Evolutionary conservation across 2,329 filamentous ascomycete species (phyloP).

Genomic region (Colletotrichum filicis): DNA sequence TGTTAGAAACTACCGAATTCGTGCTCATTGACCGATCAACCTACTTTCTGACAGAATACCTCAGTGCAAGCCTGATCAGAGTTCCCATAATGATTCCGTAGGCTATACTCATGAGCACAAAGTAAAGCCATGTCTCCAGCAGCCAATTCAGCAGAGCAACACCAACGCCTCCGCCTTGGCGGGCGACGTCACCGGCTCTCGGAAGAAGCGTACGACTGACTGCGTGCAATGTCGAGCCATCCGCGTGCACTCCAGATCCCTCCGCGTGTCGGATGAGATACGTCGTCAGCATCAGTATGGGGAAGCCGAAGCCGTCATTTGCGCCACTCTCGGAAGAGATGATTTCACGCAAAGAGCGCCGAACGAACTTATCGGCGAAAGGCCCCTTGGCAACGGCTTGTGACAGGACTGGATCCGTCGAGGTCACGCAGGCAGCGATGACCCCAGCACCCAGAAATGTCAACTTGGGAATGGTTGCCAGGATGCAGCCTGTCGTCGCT

Average conservation of each 20-base stretch:
- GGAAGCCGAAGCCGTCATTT: conserved; percentile 72
- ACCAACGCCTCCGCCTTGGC: conserved; percentile 61
- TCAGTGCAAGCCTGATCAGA: conserved; percentile 57
- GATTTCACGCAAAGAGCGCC: conserved; percentile 66
- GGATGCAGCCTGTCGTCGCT: conserved; percentile 64
- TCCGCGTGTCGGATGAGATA: conserved; percentile 67
- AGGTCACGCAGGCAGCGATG: conserved; percentile 70
- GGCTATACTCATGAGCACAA: conserved; percentile 62
- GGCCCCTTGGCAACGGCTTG: conserved; percentile 72
- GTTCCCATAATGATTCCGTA: conserved; percentile 65
- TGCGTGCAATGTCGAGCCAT: neutral
- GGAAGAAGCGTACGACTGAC: conserved; percentile 7
- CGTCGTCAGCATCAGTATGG: conserved; percentile 68
- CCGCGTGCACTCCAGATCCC: conserved; percentile 38
- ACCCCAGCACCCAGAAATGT: conserved; percentile 64
- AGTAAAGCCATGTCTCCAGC: conserved; percentile 70
- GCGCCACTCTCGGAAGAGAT: conserved; percentile 71
- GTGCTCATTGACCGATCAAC: neutral
- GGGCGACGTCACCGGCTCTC: conserved; percentile 53
- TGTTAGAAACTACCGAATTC: neutral
- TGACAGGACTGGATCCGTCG: conserved; percentile 71
- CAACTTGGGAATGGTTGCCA: conserved; percentile 65
- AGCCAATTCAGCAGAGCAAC: conserved; percentile 67
- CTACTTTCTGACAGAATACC: conserved; percentile 50
- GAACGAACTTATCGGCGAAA: conserved; percentile 71